Percentiles rank a stretch among this genome's conserved stretches.
Evolutionary conservation across 345 rosid species (phyloP).

Genomic region (Citrus trifoliata): DNA sequence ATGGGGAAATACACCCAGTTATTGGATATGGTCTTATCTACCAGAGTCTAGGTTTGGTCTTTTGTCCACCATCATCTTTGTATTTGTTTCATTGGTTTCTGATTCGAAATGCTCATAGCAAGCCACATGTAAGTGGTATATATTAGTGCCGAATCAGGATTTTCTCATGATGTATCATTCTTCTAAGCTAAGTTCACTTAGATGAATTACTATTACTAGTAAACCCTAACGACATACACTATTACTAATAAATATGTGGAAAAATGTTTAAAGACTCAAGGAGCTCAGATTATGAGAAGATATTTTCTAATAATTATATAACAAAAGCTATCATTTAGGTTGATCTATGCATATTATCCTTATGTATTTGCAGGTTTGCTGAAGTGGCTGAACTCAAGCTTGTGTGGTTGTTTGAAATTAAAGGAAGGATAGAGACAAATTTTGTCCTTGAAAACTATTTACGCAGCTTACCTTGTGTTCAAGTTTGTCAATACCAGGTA

Average conservation of each 20-base stretch:
- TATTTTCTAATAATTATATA: background rate
- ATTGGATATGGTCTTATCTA: constrained; percentile 23
- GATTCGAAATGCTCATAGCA: no score
- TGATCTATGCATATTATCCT: no score
- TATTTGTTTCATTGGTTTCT: background rate
- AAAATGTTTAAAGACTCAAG: no score
- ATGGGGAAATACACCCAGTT: constrained; percentile 24
- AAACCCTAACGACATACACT: no score
- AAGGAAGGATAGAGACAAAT: constrained; percentile 18
- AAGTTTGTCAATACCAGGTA: background rate
- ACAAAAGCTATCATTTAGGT: background rate
- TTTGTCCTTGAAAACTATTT: constrained; percentile 18
- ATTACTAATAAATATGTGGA: no score
- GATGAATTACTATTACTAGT: no score
- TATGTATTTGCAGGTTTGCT: constrained; percentile 13
- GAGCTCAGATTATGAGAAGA: background rate
- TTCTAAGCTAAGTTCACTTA: no score
- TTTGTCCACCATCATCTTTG: background rate
- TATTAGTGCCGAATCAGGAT: no score
- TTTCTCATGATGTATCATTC: no score
- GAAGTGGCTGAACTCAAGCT: constrained; percentile 21
- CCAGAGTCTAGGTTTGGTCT: constrained; percentile 22
- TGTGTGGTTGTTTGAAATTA: constrained; percentile 14
- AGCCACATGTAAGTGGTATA: no score
- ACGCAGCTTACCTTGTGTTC: constrained; percentile 25